These are phyloP conservation scores for Amyloporia xantha DNA, from an alignment of 768 basidiomycete species.

Conservation along the genomic window DNA sequence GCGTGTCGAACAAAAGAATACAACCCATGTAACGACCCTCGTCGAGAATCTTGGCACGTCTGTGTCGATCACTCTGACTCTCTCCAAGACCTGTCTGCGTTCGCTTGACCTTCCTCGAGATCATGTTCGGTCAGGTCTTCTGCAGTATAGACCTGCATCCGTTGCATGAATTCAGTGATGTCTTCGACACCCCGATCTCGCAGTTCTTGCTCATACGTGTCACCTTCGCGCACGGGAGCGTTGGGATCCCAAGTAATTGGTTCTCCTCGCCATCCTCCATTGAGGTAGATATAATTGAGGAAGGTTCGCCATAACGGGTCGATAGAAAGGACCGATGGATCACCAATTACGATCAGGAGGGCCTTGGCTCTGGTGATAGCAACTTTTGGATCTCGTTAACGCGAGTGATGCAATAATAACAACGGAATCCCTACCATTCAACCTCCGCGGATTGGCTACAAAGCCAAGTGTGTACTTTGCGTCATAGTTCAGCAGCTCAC, in stretches of 20 bases:
- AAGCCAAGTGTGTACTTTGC: conserved; percentile 25
- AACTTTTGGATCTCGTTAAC: conserved; percentile 30
- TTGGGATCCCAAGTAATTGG: conserved; percentile 44
- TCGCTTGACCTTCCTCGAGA: conserved; percentile 12
- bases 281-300: conserved; percentile 48
- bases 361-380: conserved; percentile 58
- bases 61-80: not conserved
- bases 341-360: conserved; percentile 52
- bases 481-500: conserved; percentile 19
- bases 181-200: conserved; percentile 29
- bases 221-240: conserved; percentile 29
- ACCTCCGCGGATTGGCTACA: conserved; percentile 22
- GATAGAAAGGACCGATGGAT: conserved; percentile 49
- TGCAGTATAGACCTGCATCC: not conserved
- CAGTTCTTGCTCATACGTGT: conserved; percentile 28
- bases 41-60: too few relatives aligned
- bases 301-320: conserved; percentile 60
- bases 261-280: conserved; percentile 50
- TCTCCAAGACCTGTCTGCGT: not conserved
- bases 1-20: too few relatives aligned
- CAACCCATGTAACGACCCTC: too few relatives aligned
- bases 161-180: conserved; percentile 34
- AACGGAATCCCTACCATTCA: conserved; percentile 16
- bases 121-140: not conserved
- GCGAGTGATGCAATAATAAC: not conserved